Conservation (phyloP, 176 grass and related monocot species). For the Alopecurus myosuroides region DNA sequence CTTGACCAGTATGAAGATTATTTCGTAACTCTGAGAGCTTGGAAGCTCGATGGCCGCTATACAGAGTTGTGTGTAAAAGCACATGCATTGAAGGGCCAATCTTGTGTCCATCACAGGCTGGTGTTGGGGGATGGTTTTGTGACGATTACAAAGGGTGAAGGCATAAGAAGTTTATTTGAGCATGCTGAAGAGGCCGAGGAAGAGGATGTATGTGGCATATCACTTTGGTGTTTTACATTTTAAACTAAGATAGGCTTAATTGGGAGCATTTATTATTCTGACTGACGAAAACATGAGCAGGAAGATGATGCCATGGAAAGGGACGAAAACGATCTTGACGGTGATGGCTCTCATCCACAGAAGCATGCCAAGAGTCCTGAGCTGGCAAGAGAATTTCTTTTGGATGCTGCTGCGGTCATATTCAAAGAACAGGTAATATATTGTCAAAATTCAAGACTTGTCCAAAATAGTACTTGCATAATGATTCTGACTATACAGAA, state of each 20-base stretch:
- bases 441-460: background rate
- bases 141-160: constrained; percentile 79
- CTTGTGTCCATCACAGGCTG: constrained; percentile 82
- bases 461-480: background rate
- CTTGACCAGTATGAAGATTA: constrained; percentile 56
- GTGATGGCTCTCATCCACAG: constrained; percentile 65
- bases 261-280: constrained; percentile 27
- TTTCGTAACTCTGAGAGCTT: constrained; percentile 74
- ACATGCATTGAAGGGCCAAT: constrained; percentile 89
- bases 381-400: constrained; percentile 92
- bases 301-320: constrained; percentile 92
- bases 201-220: constrained; percentile 75
- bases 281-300: constrained; percentile 42
- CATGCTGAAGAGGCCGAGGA: constrained; percentile 96
- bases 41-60: constrained; percentile 60
- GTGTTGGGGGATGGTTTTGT: constrained; percentile 82
- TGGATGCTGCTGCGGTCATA: constrained; percentile 90
- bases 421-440: constrained; percentile 92
- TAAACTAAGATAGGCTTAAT: constrained; percentile 40
- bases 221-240: constrained; percentile 29
- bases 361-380: constrained; percentile 98
- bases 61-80: constrained; percentile 76
- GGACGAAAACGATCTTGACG: constrained; percentile 87
- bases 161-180: constrained; percentile 86
- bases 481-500: constrained; percentile 11